A percentile compares a stretch with the other conserved stretches of the same genome.
Conservation (phyloP, 2,329 filamentous ascomycete genomes). For the Stenocarpella maydis region DNA sequence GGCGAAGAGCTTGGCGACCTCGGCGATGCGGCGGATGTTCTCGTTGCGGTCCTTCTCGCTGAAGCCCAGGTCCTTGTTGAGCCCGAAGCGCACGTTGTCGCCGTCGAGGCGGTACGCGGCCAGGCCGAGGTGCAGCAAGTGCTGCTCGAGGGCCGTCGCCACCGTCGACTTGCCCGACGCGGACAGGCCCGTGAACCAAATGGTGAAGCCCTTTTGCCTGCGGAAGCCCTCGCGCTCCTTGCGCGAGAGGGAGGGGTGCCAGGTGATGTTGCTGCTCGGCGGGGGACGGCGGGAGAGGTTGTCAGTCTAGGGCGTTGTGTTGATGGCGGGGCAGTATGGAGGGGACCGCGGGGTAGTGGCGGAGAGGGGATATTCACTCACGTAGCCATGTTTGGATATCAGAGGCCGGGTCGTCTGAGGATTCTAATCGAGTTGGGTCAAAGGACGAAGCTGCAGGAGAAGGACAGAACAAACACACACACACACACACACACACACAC, state of each 20-base stretch:
- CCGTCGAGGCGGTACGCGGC: slow-evolving; percentile 94
- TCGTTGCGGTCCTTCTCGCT: slow-evolving; percentile 92
- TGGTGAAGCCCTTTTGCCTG: slow-evolving; percentile 88
- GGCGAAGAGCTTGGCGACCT: slow-evolving; percentile 97
- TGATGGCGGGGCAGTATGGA: slow-evolving; percentile 38
- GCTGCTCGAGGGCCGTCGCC: slow-evolving; percentile 94
- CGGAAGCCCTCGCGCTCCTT: slow-evolving; percentile 77
- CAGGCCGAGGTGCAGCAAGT: slow-evolving; percentile 85
- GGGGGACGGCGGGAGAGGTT: slow-evolving; percentile 28
- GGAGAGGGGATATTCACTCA: slow-evolving; percentile 28
- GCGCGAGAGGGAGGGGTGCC: slow-evolving; percentile 84
- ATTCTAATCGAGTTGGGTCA: background rate
- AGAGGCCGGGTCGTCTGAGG: slow-evolving; percentile 2
- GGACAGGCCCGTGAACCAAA: slow-evolving; percentile 97
- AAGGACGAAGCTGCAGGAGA: background rate
- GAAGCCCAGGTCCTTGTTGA: slow-evolving; percentile 98
- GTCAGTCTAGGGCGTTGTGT: slow-evolving; percentile 19
- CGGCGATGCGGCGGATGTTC: slow-evolving; percentile 96
- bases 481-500: no score
- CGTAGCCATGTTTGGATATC: slow-evolving; percentile 39
- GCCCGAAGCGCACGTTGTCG: slow-evolving; percentile 96
- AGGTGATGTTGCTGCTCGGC: slow-evolving; percentile 80
- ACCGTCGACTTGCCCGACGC: slow-evolving; percentile 98
- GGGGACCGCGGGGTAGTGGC: slow-evolving; percentile 14
- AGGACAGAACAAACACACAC: no score